These are phyloP conservation scores for Xerocomellus intermedius DNA, from an alignment of 768 basidiomycete genomes.

Conservation along the genomic window DNA sequence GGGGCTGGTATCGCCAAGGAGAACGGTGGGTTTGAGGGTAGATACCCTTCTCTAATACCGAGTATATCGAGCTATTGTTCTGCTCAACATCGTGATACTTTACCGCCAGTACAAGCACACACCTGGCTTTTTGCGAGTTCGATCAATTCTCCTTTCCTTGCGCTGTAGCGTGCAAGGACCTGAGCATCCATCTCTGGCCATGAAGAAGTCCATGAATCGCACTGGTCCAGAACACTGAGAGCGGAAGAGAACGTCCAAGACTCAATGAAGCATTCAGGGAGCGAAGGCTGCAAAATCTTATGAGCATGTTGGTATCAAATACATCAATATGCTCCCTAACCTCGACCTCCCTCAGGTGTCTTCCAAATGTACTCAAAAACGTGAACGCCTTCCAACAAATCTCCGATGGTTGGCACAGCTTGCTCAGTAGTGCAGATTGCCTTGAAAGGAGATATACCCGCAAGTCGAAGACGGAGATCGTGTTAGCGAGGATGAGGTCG, in stretches of 20 bases:
- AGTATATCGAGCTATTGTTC: slow-evolving; percentile 73
- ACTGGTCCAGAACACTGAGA: slow-evolving; percentile 77
- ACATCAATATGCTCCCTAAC: slow-evolving; percentile 39
- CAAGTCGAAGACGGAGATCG: slow-evolving; percentile 92
- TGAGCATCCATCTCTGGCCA: slow-evolving; percentile 45
- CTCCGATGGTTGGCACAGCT: slow-evolving; percentile 65
- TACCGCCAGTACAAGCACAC: slow-evolving; percentile 10
- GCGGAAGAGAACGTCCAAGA: slow-evolving; percentile 94
- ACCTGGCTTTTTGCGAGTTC: slow-evolving; percentile 91
- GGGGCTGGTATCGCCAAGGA: slow-evolving; percentile 42
- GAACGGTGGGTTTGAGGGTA: slow-evolving; percentile 76
- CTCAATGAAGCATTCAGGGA: slow-evolving; percentile 77
- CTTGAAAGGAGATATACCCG: slow-evolving; percentile 86
- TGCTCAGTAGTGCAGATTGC: slow-evolving; percentile 76
- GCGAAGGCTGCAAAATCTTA: slow-evolving; percentile 38
- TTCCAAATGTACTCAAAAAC: slow-evolving; percentile 77
- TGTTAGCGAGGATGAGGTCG: slow-evolving; percentile 84
- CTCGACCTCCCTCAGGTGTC: slow-evolving; percentile 71
- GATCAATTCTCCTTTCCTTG: slow-evolving; percentile 83
- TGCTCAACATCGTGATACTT: neutral
- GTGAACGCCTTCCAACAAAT: slow-evolving; percentile 65
- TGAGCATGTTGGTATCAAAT: slow-evolving; percentile 17
- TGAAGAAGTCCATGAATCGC: slow-evolving; percentile 64
- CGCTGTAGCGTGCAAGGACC: slow-evolving; percentile 53
- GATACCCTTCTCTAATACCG: slow-evolving; percentile 68